Evolutionary conservation across 2,329 filamentous ascomycete species (phyloP).

Genomic region (Pestalotiopsis sp.): DNA sequence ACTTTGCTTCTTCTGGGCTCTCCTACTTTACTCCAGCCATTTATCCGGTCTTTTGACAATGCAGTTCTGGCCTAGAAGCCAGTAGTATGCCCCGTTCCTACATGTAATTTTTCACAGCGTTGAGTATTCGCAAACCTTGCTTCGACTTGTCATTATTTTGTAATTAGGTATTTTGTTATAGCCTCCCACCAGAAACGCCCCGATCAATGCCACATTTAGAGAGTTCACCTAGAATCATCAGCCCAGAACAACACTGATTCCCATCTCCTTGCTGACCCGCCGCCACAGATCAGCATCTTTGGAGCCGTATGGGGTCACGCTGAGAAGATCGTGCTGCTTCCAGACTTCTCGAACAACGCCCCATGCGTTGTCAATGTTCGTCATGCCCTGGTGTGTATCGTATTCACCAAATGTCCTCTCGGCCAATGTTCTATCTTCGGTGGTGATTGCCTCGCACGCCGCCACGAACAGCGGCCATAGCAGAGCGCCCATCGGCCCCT

Average conservation of each 20-base stretch:
- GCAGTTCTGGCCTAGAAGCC: no score
- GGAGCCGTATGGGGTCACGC: constrained; percentile 22
- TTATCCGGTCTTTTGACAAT: no score
- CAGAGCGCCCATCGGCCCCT: constrained; percentile 62
- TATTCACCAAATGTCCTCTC: constrained; percentile 52
- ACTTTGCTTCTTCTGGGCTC: no score
- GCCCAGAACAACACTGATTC: constrained; percentile 60
- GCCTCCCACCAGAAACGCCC: background rate
- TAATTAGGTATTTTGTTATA: no score
- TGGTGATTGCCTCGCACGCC: constrained; percentile 55
- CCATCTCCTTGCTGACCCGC: constrained; percentile 57
- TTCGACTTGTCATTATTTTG: background rate
- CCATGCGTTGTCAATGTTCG: constrained; percentile 63
- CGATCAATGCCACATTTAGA: background rate
- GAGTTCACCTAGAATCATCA: constrained; percentile 28
- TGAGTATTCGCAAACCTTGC: background rate
- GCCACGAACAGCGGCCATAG: constrained; percentile 67
- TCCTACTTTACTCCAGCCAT: no score
- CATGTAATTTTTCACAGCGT: background rate
- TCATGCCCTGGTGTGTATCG: constrained; percentile 62
- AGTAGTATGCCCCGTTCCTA: background rate
- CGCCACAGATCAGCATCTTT: constrained; percentile 50
- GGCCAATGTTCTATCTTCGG: constrained; percentile 52
- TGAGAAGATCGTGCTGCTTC: constrained; percentile 44
- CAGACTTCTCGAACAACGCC: constrained; percentile 62